phyloP scores from a whole-genome alignment of 352 stramenopile species.

The Globisporangium camurandrum region DNA sequence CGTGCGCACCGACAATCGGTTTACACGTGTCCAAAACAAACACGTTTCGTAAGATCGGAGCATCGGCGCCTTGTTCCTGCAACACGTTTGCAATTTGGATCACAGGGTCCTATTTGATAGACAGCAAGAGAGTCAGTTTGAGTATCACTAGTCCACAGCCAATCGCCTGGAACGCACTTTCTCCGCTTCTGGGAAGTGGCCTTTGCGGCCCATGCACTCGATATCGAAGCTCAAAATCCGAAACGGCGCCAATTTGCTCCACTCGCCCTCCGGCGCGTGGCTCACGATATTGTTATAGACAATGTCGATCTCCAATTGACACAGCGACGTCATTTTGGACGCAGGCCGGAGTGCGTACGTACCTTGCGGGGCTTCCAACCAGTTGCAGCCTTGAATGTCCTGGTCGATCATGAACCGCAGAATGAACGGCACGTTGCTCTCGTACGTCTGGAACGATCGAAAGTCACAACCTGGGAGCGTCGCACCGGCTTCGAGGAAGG shows the following conservation, averaged over 20 bases:
- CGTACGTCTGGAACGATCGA: slow-evolving; percentile 90
- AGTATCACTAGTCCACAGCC: background rate
- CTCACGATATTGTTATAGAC: slow-evolving; percentile 96
- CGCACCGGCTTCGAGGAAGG: slow-evolving; percentile 86
- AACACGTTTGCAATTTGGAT: slow-evolving; percentile 99
- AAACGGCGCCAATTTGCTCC: slow-evolving; percentile 95
- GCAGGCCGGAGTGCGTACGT: slow-evolving; percentile 86
- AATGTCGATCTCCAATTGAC: slow-evolving; percentile 96
- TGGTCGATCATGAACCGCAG: slow-evolving; percentile 99
- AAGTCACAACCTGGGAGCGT: slow-evolving; percentile 56
- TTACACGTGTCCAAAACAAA: slow-evolving; percentile 97
- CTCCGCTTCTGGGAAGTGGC: slow-evolving; percentile 86
- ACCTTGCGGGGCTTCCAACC: slow-evolving; percentile 90
- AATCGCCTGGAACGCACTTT: slow-evolving; percentile 18
- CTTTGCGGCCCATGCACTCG: slow-evolving; percentile 98
- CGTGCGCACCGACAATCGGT: slow-evolving; percentile 97
- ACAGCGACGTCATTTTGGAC: slow-evolving; percentile 80
- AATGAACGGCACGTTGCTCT: slow-evolving; percentile 99
- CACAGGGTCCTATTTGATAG: slow-evolving; percentile 95
- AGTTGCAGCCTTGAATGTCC: slow-evolving; percentile 95
- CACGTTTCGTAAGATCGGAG: slow-evolving; percentile 89
- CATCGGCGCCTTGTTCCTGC: slow-evolving; percentile 75
- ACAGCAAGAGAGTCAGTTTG: background rate
- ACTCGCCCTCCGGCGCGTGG: slow-evolving; percentile 91
- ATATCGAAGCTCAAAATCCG: slow-evolving; percentile 99